Conservation (phyloP, 495 filamentous ascomycete genomes). For the Patellaria atrata region DNA sequence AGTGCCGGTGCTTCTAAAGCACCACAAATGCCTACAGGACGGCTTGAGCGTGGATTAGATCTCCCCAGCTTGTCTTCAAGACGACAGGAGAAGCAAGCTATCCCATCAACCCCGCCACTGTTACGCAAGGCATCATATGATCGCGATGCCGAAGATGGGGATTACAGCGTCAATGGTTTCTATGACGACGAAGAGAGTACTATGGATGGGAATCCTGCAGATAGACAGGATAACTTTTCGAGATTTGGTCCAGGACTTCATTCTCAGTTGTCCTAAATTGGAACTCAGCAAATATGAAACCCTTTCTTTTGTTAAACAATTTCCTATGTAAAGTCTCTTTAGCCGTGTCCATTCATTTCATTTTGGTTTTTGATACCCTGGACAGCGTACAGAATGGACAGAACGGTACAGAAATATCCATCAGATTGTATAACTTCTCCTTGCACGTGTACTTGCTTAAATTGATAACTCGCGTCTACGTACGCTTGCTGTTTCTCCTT, state of each 20-base stretch:
- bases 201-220: slow-evolving; percentile 13
- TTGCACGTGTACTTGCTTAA: too few species aligned
- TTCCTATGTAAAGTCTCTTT: background rate
- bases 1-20: slow-evolving; percentile 13
- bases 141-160: slow-evolving; percentile 23
- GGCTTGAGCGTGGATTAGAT: slow-evolving; percentile 4
- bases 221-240: slow-evolving; percentile 1
- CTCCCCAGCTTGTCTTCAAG: slow-evolving; percentile 1
- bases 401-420: too few species aligned
- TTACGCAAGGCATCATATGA: slow-evolving; percentile 27
- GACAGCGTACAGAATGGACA: too few species aligned
- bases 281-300: background rate
- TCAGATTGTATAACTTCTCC: too few species aligned
- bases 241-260: slow-evolving; percentile 2
- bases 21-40: background rate
- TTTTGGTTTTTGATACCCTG: too few species aligned
- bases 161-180: slow-evolving; percentile 21
- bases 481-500: too few species aligned
- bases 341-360: background rate
- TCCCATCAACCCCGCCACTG: slow-evolving; percentile 47
- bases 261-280: background rate
- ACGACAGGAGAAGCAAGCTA: slow-evolving; percentile 9
- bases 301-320: background rate
- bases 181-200: slow-evolving; percentile 22
- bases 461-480: too few species aligned